These are phyloP conservation scores for Trichoderma sp. DNA, from an alignment of 2,329 filamentous ascomycete genomes.

Conservation along the genomic window DNA sequence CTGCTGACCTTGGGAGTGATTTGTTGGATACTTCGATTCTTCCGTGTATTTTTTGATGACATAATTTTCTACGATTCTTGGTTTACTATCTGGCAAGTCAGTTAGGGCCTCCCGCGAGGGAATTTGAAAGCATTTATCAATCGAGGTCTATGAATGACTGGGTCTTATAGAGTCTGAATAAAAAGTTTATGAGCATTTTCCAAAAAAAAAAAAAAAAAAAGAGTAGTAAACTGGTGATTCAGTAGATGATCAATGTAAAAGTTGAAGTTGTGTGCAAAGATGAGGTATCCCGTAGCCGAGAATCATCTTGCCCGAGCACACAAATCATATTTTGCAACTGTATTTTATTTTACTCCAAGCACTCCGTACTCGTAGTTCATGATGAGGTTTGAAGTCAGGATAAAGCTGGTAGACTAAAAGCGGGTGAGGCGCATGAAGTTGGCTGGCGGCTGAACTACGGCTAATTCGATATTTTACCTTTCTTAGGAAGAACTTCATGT, in stretches of 20 bases:
- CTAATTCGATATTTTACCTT: constrained; percentile 12
- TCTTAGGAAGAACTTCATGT: neutral
- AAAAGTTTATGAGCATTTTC: constrained; percentile 8
- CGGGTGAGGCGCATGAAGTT: neutral
- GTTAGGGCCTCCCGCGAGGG: constrained; percentile 1
- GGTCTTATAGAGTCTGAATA: constrained; percentile 19
- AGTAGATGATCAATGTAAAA: neutral
- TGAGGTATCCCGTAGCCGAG: neutral
- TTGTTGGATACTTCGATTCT: constrained; percentile 22
- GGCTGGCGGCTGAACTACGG: constrained; percentile 23
- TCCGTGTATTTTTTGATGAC: constrained; percentile 20
- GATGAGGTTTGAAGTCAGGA: neutral
- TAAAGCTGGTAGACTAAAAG: neutral
- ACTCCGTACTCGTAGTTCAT: neutral
- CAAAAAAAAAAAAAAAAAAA: neutral
- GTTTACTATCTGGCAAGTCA: constrained; percentile 2
- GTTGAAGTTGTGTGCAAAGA: neutral
- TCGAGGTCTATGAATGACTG: constrained; percentile 20
- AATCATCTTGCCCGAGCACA: neutral
- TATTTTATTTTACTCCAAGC: neutral
- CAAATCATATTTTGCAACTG: neutral
- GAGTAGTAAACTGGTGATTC: neutral
- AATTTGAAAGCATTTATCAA: constrained; percentile 8
- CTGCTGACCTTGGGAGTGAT: constrained; percentile 5
- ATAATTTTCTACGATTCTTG: constrained; percentile 16